Conservation (phyloP, 1,284 basidiomycete genomes). For the Leccinum proliferum region DNA sequence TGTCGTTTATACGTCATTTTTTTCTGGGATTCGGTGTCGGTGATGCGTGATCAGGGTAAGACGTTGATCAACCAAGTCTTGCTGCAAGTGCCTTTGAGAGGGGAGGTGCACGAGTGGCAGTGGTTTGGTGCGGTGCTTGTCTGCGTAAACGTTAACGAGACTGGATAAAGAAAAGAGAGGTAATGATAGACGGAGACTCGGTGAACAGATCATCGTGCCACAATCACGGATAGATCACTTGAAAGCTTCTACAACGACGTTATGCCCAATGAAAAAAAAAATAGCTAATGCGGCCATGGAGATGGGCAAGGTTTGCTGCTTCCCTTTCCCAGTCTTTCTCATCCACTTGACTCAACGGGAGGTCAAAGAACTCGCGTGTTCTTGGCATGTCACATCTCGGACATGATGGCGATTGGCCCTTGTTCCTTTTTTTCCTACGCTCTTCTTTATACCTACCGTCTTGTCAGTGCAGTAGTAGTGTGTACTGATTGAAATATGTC, state of each 20-base stretch:
- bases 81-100: not conserved
- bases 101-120: no score
- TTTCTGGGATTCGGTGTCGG: not conserved
- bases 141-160: not conserved
- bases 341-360: not conserved
- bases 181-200: not conserved
- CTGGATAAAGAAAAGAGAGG: not conserved
- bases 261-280: not conserved
- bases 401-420: slow-evolving; percentile 31
- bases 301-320: not conserved
- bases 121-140: not conserved
- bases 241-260: not conserved
- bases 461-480: slow-evolving; percentile 33
- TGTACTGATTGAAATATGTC: slow-evolving; percentile 33
- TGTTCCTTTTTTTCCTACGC: slow-evolving; percentile 24
- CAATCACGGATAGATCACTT: not conserved
- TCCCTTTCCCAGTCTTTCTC: no score
- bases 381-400: slow-evolving; percentile 28
- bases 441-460: slow-evolving; percentile 27
- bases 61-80: not conserved
- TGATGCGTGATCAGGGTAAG: not conserved
- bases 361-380: slow-evolving; percentile 23
- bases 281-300: not conserved
- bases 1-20: slow-evolving; percentile 26
- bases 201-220: not conserved